These are phyloP conservation scores for Perkinsus olseni DNA, from an alignment of 169 alveolate species.

Conservation along the genomic window DNA sequence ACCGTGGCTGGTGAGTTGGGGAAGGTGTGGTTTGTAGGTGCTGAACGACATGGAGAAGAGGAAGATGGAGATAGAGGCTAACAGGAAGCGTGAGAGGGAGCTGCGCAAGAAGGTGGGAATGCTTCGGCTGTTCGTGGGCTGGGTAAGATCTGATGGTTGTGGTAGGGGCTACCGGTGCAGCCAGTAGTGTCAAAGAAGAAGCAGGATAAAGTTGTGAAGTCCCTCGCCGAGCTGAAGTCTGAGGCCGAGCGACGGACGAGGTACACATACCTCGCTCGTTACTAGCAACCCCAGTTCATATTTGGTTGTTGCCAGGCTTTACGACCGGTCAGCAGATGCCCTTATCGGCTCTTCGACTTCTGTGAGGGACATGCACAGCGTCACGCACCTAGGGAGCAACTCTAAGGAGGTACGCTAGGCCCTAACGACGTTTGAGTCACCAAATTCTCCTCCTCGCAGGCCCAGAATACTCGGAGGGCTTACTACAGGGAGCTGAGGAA, in stretches of 20 bases:
- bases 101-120: background rate
- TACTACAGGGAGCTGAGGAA: constrained; percentile 21
- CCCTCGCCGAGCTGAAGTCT: background rate
- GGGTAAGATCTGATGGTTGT: background rate
- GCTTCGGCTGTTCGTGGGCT: background rate
- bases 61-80: background rate
- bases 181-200: background rate
- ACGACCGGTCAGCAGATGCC: too few relatives aligned
- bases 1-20: background rate
- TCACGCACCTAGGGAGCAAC: too few relatives aligned
- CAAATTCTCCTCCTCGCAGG: background rate
- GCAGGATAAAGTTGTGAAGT: background rate
- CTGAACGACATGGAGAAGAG: background rate
- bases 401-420: background rate
- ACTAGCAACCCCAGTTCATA: too few relatives aligned
- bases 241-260: background rate
- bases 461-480: background rate
- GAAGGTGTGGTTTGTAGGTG: background rate
- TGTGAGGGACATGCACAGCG: too few relatives aligned
- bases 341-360: too few relatives aligned
- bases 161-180: background rate
- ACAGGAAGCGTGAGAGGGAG: background rate
- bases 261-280: too few relatives aligned
- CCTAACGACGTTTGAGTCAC: background rate
- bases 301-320: too few relatives aligned